These are phyloP conservation scores for Penicillium sp. DNA, from an alignment of 2,329 filamentous ascomycete genomes.

Conservation along the genomic window DNA sequence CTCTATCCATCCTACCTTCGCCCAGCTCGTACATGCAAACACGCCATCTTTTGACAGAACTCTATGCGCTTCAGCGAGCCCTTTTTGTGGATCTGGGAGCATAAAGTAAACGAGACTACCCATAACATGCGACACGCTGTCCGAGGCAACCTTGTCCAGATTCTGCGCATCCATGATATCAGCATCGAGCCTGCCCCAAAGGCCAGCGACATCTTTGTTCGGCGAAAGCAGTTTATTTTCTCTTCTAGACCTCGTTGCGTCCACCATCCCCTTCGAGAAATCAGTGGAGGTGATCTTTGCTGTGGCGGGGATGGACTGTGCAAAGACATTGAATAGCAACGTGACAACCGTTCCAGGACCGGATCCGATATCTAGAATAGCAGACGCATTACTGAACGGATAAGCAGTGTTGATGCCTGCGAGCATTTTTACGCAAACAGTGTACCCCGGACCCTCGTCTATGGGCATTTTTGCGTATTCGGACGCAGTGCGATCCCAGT, in stretches of 20 bases:
- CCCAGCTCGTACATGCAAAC: slow-evolving; percentile 12
- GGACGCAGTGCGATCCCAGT: slow-evolving; percentile 7
- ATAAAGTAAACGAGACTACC: slow-evolving; percentile 12
- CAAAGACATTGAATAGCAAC: slow-evolving; percentile 7
- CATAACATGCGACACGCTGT: slow-evolving; percentile 6
- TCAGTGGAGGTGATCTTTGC: slow-evolving; percentile 5
- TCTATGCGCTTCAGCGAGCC: slow-evolving; percentile 3
- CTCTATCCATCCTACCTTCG: background rate
- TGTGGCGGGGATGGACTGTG: background rate
- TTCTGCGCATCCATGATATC: slow-evolving; percentile 12
- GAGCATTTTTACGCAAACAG: slow-evolving; percentile 5
- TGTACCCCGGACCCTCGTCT: background rate
- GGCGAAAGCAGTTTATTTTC: background rate
- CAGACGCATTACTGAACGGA: slow-evolving; percentile 1
- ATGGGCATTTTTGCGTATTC: slow-evolving; percentile 6
- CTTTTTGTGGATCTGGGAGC: slow-evolving; percentile 9
- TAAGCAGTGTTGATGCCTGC: background rate
- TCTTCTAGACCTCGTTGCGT: background rate
- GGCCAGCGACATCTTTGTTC: background rate
- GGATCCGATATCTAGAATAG: slow-evolving; percentile 7
- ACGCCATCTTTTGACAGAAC: slow-evolving; percentile 8
- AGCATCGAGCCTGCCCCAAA: slow-evolving; percentile 1
- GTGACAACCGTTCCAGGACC: slow-evolving; percentile 9
- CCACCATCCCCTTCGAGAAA: slow-evolving; percentile 11
- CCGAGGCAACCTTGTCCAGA: background rate